These are phyloP conservation scores for Knoxia roxburghii DNA, from an alignment of 257 asterid species.

Conservation along the genomic window DNA sequence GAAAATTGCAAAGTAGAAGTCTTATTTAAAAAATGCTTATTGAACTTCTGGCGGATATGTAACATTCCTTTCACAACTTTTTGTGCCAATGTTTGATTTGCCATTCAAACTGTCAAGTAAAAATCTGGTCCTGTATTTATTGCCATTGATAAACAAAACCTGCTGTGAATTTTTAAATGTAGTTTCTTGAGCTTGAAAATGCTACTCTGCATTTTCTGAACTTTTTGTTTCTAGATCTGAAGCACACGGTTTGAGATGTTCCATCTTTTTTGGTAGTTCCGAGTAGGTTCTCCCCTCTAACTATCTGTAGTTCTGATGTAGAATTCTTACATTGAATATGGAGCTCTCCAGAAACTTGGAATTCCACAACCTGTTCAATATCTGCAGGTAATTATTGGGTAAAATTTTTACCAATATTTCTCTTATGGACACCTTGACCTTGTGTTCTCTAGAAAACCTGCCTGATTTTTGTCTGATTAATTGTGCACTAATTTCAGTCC, in stretches of 20 bases:
- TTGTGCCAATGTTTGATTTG: neutral
- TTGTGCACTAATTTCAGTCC: constrained; percentile 47
- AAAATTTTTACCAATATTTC: neutral
- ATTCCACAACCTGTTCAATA: constrained; percentile 80
- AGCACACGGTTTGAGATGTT: neutral
- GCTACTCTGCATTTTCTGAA: neutral
- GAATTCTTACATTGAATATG: constrained; percentile 83
- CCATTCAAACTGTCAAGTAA: neutral
- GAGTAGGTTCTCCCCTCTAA: neutral
- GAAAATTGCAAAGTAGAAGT: neutral
- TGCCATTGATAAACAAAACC: neutral
- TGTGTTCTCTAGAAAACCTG: neutral
- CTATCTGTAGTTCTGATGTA: constrained; percentile 23
- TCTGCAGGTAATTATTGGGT: constrained; percentile 59
- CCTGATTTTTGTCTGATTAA: constrained; percentile 10
- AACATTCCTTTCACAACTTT: neutral
- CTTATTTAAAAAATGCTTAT: neutral
- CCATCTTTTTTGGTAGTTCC: neutral
- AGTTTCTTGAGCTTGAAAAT: neutral
- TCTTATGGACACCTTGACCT: neutral
- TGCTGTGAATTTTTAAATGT: neutral
- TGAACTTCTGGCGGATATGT: neutral
- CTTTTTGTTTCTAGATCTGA: neutral
- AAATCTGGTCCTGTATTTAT: neutral
- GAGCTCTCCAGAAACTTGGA: constrained; percentile 80